Base-by-base conservation (phyloP, 2,329 filamentous ascomycete genomes). In the Setomelanomma holmii region DNA sequence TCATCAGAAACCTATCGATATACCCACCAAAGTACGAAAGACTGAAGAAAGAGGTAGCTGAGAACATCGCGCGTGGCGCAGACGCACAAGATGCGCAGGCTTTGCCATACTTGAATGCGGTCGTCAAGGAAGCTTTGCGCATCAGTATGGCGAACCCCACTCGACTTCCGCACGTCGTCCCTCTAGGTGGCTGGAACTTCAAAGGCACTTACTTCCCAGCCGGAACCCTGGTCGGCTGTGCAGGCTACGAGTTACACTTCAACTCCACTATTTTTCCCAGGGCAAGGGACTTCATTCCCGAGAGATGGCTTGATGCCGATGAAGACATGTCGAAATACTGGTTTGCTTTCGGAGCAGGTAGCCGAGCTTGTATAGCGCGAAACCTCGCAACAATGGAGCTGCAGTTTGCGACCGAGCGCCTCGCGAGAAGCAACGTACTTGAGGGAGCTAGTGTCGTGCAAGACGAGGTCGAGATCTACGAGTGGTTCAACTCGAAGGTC, bases 401-500 rank as follows among this genome's bases (percentile, higher is more conserved):
- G 24, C 58, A 65, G 3, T 55, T 66, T 44, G 63, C 62, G 0
- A 75, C 76, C 1, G 73, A 77, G 53, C 76, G 69, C 22, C 44
- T 84, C 11, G 79, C 76, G 0, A 65, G 74, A 45, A 75, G 68
- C 10, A 75, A 76, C 55, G 75, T 81, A 1, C 66, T 84, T 16
- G 66, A 71, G 4, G 80, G 80, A 2, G 80, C 79, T 2, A 76
- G 52, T 40, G 61, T 69, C 2, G 68, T 78, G 1, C 62, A 76
- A 17, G 69, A 77, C 1, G 68, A 74, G 47, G 75, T 84, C 10
- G 75, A 81, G 64, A 80, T 83, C n/a, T 68, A 75, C 22, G 79
- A 85, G 61, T 84, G 82, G 82, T 84, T 85, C 56, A 84, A 84
- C 58, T 78, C 77, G 1, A 79, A 77, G 56, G 77, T 84, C 1